Evolutionary conservation across 2,329 filamentous ascomycete species (phyloP).

Genomic region (Thelonectria blattea): DNA sequence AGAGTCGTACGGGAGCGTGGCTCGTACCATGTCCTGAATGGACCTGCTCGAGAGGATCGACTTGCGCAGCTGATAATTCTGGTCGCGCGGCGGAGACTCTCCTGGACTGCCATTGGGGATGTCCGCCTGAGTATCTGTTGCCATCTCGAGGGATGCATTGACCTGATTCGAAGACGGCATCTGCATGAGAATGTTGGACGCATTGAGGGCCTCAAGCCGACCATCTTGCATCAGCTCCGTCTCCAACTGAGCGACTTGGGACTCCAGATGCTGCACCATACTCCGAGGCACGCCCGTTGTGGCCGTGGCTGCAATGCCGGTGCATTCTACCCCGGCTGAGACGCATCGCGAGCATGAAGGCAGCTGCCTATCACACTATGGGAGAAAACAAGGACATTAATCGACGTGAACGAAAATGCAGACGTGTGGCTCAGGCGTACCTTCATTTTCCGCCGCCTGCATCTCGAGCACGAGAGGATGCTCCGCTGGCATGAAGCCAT

Average conservation of each 20-base stretch:
- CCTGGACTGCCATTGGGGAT: too few species aligned
- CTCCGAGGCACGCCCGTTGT: not conserved
- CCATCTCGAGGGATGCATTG: too few species aligned
- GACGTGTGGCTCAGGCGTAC: not conserved
- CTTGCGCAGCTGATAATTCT: not conserved
- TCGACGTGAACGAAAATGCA: not conserved
- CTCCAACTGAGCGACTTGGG: not conserved
- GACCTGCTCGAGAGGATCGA: not conserved
- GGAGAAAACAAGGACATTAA: not conserved
- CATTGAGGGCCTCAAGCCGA: not conserved
- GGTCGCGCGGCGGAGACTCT: not conserved
- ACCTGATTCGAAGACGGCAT: not conserved
- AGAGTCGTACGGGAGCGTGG: not conserved
- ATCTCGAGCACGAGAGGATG: conserved; percentile 16
- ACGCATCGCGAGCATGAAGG: not conserved
- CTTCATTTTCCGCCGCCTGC: not conserved
- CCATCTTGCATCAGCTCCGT: not conserved
- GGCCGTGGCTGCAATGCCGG: not conserved
- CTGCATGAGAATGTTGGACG: not conserved
- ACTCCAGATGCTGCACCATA: not conserved
- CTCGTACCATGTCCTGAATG: not conserved
- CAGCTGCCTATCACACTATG: not conserved
- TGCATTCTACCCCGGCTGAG: not conserved
- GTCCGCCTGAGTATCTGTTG: too few species aligned
- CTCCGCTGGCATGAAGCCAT: conserved; percentile 13